Base-by-base conservation (phyloP, 1,284 basidiomycete species). In the Puccinia coronata region DNA sequence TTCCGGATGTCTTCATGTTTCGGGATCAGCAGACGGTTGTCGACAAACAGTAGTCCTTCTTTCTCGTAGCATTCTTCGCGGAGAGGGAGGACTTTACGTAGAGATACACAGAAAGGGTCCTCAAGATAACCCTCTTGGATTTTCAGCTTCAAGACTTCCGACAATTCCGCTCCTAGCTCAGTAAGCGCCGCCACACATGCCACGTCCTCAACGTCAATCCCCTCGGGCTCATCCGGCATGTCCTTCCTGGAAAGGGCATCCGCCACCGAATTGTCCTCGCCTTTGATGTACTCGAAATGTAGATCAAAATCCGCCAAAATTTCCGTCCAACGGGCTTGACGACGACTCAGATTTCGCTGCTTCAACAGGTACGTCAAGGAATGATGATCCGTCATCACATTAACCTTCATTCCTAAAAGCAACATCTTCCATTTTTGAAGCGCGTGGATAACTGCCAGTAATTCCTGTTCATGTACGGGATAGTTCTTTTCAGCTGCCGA, bases 321-420 rank as follows among this genome's bases (percentile, higher is more conserved):
- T 74, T 88, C 86, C 79, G 85, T 83, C 88, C 88, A 89, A 0
- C 85, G 83, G 0, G 84, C 83, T 80, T 89, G 88, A 0, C 85
- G 72, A 0, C 83, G 65, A 0, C 87, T 87, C 0, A 89, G 83
- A 18, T 88, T 84, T 2, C 82, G 70, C 70, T 89, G 88, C 0
- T 82, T 83, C 0, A 83, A 2, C 63, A 89, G 88, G 76, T 87
- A 85, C 47, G 88, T 84, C 0, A 89, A 83, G 0, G 87, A 88
- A 0, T 83, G 65, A 80, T 89, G 88, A 82, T 89, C 87, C 0
- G 87, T 88, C 67, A 85, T 86, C 0, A 89, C 83, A 0, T 76
- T 67, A 55, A 89, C 43, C 6, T 47, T 47, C 43, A 47, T 47
- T 11, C 43, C 43, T 9, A 47, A 18, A 1, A 47, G 8, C 2